Percentiles rank a stretch among this genome's conserved stretches.
phyloP scores from a whole-genome alignment of 1,284 basidiomycete species.

The Fistulina hepatica region DNA sequence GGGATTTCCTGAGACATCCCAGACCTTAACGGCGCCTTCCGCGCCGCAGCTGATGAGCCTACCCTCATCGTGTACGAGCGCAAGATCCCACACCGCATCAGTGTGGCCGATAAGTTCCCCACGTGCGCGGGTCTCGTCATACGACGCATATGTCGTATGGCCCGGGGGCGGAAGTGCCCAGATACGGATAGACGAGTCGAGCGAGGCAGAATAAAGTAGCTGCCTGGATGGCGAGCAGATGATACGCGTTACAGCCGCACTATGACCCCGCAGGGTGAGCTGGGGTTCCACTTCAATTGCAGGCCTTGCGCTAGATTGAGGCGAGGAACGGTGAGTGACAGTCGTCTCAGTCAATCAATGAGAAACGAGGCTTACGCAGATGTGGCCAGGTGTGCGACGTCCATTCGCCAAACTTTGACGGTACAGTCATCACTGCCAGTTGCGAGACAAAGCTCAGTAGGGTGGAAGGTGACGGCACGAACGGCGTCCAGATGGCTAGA shows the following conservation, averaged over 20 bases:
- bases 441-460: conserved; percentile 71
- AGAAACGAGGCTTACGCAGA: conserved; percentile 47
- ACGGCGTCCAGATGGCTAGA: conserved; percentile 88
- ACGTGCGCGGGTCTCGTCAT: conserved; percentile 67
- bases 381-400: conserved; percentile 58
- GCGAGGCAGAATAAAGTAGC: conserved; percentile 81
- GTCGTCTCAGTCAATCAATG: conserved; percentile 5
- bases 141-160: conserved; percentile 80
- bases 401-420: conserved; percentile 92
- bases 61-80: conserved; percentile 63
- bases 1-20: conserved; percentile 70
- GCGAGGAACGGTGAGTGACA: conserved; percentile 10
- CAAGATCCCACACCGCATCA: conserved; percentile 92
- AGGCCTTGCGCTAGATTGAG: conserved; percentile 40
- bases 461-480: conserved; percentile 81
- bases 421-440: conserved; percentile 93
- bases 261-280: conserved; percentile 88
- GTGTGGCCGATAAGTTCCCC: conserved; percentile 86
- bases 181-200: conserved; percentile 88
- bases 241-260: conserved; percentile 83
- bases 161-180: conserved; percentile 72
- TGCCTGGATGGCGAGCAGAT: conserved; percentile 72
- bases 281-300: conserved; percentile 83
- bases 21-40: conserved; percentile 88
- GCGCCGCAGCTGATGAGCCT: conserved; percentile 84